Percentiles rank a stretch among this genome's conserved stretches.
phyloP scores from a whole-genome alignment of 129 eudicot species.

The Heracleum sosnowskyi region DNA sequence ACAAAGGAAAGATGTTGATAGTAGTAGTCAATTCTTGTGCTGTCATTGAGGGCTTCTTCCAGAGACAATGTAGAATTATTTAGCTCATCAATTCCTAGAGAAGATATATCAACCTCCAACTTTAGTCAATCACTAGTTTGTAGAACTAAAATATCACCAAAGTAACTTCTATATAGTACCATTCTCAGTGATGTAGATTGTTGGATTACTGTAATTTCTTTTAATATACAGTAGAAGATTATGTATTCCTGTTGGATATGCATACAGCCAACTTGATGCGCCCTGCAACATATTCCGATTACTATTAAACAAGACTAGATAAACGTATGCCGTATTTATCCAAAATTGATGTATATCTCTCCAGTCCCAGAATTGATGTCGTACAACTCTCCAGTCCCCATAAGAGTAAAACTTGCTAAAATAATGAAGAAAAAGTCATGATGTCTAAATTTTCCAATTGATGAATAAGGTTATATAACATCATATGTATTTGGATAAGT shows the following conservation, averaged over 20 bases:
- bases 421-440: neutral
- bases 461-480: neutral
- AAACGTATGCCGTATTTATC: neutral
- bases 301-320: neutral
- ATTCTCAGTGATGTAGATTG: conserved; percentile 53
- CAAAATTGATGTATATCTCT: neutral
- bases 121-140: neutral
- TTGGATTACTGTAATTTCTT: conserved; percentile 46
- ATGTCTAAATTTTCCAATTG: neutral
- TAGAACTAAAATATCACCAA: neutral
- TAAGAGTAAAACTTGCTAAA: neutral
- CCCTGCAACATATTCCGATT: conserved; percentile 18
- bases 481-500: neutral
- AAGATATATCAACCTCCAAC: neutral
- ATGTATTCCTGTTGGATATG: conserved; percentile 45
- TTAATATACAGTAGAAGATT: conserved; percentile 36
- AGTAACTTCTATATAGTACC: conserved; percentile 21
- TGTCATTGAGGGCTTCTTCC: conserved; percentile 35
- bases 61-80: conserved; percentile 47
- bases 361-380: neutral
- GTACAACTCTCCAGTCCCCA: neutral
- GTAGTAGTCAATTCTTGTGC: conserved; percentile 45
- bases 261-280: conserved; percentile 46
- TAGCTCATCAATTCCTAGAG: conserved; percentile 49
- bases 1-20: conserved; percentile 40